Base-by-base conservation (phyloP, 2,329 filamentous ascomycete genomes). In the Fusarium citri region DNA sequence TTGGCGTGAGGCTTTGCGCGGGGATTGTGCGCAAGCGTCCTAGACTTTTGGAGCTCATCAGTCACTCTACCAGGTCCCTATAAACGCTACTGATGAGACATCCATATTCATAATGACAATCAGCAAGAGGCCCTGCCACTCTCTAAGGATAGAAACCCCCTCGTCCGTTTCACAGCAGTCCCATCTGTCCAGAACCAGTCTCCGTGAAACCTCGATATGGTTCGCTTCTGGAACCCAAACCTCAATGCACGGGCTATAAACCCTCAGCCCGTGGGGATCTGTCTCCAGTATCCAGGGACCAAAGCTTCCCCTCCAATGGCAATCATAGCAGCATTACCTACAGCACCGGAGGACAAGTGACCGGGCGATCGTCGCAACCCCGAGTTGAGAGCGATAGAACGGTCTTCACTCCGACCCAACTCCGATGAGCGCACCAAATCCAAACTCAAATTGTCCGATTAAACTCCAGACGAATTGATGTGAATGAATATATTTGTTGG, bases 321-420 rank as follows among this genome's bases (percentile, higher is more conserved):
- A 37, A 37, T 37, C 34, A 37, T 37, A 37, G 34, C 34, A 37
- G 34, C 34, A 37, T 37, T 37, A n/a, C 18, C 34, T 37, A n/a
- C 34, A 37, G 18, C n/a, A 37, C 18, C 18, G 12, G 22, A 25
- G 49, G 57, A 54, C 49, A 51, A 46, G 34, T 69, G 47, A 69
- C 54, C 34, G 43, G 65, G 47, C 61, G 48, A 50, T 51, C 40
- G 58, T 51, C 45, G 25, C 66, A 71, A 70, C 57, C 54, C 68
- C 63, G 67, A 68, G 40, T 25, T 54, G 43, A 46, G 26, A 43
- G 54, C 68, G 34, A 53, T n/a, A 37, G 34, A 50, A 53, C 49
- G 63, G 55, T 48, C 26, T 57, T 64, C 50, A 60, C 51, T 43
- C 68, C 68, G 68, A 68, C 45, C 42, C 64, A 68, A 65, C 64